Evolutionary conservation across 2,329 filamentous ascomycete species (phyloP).

Genomic region (Furcasterigmium furcatum): DNA sequence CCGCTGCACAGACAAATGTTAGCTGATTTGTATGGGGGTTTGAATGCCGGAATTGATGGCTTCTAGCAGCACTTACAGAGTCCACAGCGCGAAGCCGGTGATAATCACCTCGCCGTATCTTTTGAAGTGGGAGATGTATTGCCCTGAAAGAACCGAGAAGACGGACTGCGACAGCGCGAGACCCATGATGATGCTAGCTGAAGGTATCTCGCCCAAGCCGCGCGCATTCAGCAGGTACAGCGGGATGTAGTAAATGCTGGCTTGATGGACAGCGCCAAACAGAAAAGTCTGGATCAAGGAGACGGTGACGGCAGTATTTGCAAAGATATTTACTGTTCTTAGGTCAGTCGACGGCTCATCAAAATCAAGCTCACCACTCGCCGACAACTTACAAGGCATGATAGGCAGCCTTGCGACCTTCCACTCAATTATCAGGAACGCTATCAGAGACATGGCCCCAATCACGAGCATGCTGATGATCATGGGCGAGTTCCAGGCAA

Average conservation of each 20-base stretch:
- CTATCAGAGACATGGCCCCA: constrained; percentile 12
- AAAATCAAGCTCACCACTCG: no score
- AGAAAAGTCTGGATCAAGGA: constrained; percentile 58
- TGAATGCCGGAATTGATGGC: no score
- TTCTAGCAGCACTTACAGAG: no score
- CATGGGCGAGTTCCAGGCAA: constrained; percentile 19
- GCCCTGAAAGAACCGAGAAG: constrained; percentile 45
- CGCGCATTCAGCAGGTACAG: constrained; percentile 58
- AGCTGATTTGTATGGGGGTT: no score
- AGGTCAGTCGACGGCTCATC: no score
- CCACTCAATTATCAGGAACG: constrained; percentile 21
- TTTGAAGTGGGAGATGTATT: constrained; percentile 53
- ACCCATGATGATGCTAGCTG: constrained; percentile 48
- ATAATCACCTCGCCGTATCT: constrained; percentile 59
- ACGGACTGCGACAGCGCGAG: constrained; percentile 45
- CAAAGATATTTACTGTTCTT: constrained; percentile 53
- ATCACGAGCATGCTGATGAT: constrained; percentile 19
- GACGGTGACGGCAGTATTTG: constrained; percentile 46
- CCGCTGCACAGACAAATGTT: no score
- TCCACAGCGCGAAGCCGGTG: constrained; percentile 29
- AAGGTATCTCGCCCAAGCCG: constrained; percentile 31
- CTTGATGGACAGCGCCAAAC: constrained; percentile 57
- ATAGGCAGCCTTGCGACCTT: constrained; percentile 20
- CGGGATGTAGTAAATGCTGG: constrained; percentile 58
- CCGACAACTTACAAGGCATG: constrained; percentile 16